These are phyloP conservation scores for Apocynum venetum DNA, from an alignment of 257 asterid species.

Conservation along the genomic window DNA sequence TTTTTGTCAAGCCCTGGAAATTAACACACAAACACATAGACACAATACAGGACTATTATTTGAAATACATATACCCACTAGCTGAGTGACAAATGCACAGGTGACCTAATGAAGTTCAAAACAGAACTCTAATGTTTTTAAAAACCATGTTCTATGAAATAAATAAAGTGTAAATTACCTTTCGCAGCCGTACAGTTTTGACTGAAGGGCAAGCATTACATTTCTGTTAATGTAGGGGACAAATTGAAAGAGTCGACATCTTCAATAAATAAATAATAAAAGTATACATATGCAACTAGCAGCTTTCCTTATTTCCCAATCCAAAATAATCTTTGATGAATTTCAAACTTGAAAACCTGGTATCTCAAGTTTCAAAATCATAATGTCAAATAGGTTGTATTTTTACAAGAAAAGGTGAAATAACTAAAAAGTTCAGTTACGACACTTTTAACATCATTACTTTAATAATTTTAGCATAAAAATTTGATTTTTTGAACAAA, in stretches of 20 bases:
- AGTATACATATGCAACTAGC: neutral
- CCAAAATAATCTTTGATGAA: neutral
- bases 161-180: neutral
- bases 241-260: neutral
- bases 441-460: neutral
- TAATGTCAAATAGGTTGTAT: neutral
- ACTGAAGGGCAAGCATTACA: neutral
- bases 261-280: neutral
- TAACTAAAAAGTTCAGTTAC: neutral
- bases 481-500: neutral
- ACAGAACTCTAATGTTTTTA: neutral
- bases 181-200: neutral
- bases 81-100: neutral
- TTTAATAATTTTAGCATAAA: neutral
- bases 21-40: neutral
- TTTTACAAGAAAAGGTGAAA: neutral
- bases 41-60: too few relatives aligned
- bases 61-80: neutral
- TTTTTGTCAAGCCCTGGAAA: slow-evolving; percentile 8
- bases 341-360: neutral
- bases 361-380: neutral
- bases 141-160: neutral
- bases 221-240: too few relatives aligned
- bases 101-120: neutral
- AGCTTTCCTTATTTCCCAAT: neutral